Evolutionary conservation across 2,329 filamentous ascomycete genomes (phyloP), one percentile per base, ranked within the genome.

Genomic region (Fusarium pseudograminearum): DNA sequence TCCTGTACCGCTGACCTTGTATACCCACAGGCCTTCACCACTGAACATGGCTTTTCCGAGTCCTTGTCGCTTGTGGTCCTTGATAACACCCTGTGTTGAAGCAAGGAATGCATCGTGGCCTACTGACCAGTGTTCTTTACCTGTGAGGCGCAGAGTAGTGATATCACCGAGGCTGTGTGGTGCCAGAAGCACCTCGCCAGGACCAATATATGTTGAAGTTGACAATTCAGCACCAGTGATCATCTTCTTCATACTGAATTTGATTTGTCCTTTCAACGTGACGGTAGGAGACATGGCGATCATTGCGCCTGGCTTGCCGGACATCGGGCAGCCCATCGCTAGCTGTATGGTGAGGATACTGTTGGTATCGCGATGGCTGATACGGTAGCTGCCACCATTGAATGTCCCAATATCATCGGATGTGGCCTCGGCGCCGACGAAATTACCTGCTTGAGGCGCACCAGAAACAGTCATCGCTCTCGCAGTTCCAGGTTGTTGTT

Each of bases 391-490:
- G 15, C 96, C 96, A 18, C 96, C 96, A 77, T 98, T 98, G 84
- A 98, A 99, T 0, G 92, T 96, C n/a, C 96, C 96, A 3, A 97
- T 89, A 73, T 97, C 94, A 78, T 98, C 96, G 31, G 89, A 84
- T 1, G 87, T 86, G 1, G 90, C 83, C 36, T 61, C 66, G 0
- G 87, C 89, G 31, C 92, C 92, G 8, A 84, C 78, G 69, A 95
- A 94, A 60, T 91, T 86, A 33, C 81, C 79, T 18, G 82, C 79
- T 9, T 80, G 76, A 14, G 82, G 83, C 6, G 81, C 83, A 30
- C 79, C 79, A 14, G 77, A 76, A 22, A 79, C 74, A 46, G 81
- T 76, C 67, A 67, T 79, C 78, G 30, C 77, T 69, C 18, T 78
- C 71, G 57, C 65, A 67, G 52, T 33, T 71, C 74, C 54, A 68